Conservation (phyloP, 148 eudicot genomes). For the Beta vulgaris region DNA sequence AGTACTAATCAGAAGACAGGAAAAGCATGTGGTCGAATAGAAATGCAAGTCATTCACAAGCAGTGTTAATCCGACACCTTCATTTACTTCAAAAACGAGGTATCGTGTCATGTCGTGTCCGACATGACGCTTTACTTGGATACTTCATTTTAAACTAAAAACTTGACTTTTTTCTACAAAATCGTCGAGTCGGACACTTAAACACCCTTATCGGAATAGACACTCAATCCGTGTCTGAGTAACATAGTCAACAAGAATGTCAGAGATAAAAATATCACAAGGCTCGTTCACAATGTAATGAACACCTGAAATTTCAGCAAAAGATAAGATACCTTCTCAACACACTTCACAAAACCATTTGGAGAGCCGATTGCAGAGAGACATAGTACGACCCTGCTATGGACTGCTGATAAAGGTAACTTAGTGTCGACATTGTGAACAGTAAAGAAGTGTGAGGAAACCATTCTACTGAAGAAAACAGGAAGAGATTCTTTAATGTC, state of each 20-base stretch:
- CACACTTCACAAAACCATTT: conserved; percentile 57
- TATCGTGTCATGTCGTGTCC: too few relatives aligned
- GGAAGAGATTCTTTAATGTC: conserved; percentile 48
- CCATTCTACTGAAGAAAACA: conserved; percentile 65
- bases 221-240: too few relatives aligned
- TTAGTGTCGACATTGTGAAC: conserved; percentile 33
- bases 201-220: too few relatives aligned
- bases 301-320: neutral
- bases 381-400: conserved; percentile 49
- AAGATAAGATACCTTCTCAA: conserved; percentile 57
- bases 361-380: conserved; percentile 88
- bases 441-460: conserved; percentile 62
- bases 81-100: too few relatives aligned
- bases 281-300: neutral
- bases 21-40: neutral
- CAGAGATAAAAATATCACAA: neutral
- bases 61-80: too few relatives aligned
- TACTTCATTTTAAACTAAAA: too few relatives aligned
- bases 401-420: conserved; percentile 45
- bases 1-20: neutral
- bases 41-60: neutral
- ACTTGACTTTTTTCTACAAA: too few relatives aligned
- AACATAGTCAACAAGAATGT: too few relatives aligned
- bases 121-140: too few relatives aligned
- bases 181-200: too few relatives aligned